Base-by-base conservation (phyloP, 2,329 filamentous ascomycete species). In the Colletotrichum tanaceti region DNA sequence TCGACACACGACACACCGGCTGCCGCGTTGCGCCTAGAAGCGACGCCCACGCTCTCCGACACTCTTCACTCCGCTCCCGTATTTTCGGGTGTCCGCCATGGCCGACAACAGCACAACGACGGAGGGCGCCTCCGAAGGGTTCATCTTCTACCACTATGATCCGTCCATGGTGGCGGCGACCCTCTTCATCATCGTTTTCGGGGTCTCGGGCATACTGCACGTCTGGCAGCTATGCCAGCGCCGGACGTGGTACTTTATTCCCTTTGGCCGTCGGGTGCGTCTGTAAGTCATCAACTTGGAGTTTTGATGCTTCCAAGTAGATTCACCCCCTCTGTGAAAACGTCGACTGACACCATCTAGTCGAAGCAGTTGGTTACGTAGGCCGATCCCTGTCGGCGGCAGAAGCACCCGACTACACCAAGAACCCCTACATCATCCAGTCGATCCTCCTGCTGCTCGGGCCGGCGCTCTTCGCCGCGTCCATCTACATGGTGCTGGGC, bases 181-280 rank as follows among this genome's bases (percentile, higher is more conserved):
- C 14, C 72, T 82, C 16, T 84, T 84, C 57, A 75, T 80, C 14
- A 73, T 77, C 4, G 60, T 85, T 20, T 83, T 86, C 71, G 74
- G 74, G 20, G 69, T 81, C 11, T 77, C 83, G 5, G 78, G 80
- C 0, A 46, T 76, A 0, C 61, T 80, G 0, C 84, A 86, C 71
- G 63, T 73, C 5, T 81, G 74, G 24, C 82, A 83, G 59, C 71
- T 85, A 41, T 28, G 79, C 28, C 74, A 75, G 22, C 75, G 77
- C 3, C 77, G 81, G 60, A 83, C 83, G 10, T 87, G 84, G 83
- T 87, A 85, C 73, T 83, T 86, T 71, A 82, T 84, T 3, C 83
- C 86, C 0, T 83, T 88, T 47, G n/a, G 72, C 84, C 4, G 76
- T 87, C 28, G 86, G 86, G n/a, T 84, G 84, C 52, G 67, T 82